Evolutionary conservation across 2,329 filamentous ascomycete species (phyloP).

Genomic region (Thermochaetoides dissita): DNA sequence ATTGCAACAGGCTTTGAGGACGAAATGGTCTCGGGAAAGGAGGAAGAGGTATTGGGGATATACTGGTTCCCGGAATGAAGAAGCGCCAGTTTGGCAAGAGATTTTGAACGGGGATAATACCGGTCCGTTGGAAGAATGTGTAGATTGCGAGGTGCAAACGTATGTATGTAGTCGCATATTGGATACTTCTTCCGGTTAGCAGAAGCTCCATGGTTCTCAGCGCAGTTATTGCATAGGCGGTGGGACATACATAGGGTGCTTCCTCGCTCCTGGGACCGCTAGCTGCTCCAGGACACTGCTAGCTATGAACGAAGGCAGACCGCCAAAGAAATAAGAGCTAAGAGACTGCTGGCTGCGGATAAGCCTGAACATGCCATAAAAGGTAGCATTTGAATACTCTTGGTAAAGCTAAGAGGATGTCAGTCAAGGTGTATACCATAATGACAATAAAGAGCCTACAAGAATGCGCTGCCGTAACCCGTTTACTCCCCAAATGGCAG

Average conservation of each 20-base stretch:
- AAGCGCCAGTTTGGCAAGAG: slow-evolving; percentile 33
- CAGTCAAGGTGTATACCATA: slow-evolving; percentile 2
- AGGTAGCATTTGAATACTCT: slow-evolving; percentile 33
- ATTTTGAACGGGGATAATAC: slow-evolving; percentile 27
- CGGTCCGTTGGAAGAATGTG: slow-evolving; percentile 37
- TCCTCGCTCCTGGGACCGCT: slow-evolving; percentile 4
- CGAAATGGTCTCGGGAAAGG: slow-evolving; percentile 27
- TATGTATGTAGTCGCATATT: slow-evolving; percentile 21
- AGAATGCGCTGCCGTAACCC: slow-evolving; percentile 41
- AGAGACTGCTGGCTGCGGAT: slow-evolving; percentile 23
- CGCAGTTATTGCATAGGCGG: too few relatives aligned
- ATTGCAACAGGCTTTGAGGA: slow-evolving; percentile 25
- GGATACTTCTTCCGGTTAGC: slow-evolving; percentile 7
- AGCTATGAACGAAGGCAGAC: slow-evolving; percentile 26
- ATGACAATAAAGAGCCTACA: slow-evolving; percentile 20
- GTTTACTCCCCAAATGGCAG: slow-evolving; percentile 36
- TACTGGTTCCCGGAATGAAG: slow-evolving; percentile 39
- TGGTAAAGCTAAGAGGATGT: slow-evolving; percentile 32
- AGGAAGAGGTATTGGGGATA: slow-evolving; percentile 36
- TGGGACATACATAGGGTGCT: slow-evolving; percentile 3
- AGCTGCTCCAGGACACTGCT: slow-evolving; percentile 21
- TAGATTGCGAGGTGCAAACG: slow-evolving; percentile 38
- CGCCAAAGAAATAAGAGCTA: slow-evolving; percentile 22
- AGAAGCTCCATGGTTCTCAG: too few relatives aligned
- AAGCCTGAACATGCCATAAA: slow-evolving; percentile 27